Percentiles rank a stretch among this genome's conserved stretches.
phyloP scores from a whole-genome alignment of 805 yeast genomes.

The Starmerella powellii region DNA sequence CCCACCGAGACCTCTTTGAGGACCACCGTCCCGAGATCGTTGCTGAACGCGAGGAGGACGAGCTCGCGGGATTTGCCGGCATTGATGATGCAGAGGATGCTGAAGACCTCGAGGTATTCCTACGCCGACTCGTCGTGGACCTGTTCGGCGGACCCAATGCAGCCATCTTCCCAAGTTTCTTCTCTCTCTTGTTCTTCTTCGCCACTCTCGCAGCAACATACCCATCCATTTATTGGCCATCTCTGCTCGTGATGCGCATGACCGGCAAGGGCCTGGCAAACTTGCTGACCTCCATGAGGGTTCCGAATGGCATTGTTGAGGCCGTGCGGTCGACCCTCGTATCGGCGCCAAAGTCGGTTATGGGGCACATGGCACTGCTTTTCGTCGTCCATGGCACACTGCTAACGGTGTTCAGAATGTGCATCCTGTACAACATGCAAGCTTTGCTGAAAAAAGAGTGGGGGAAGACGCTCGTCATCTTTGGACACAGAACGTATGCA shows the following conservation, averaged over 20 bases:
- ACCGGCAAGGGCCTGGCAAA: not conserved
- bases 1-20: not conserved
- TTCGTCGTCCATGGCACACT: not conserved
- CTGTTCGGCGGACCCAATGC: constrained; percentile 4
- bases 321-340: not conserved
- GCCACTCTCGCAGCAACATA: constrained; percentile 1
- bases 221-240: not conserved
- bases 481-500: constrained; percentile 27
- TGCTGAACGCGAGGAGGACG: constrained; percentile 1
- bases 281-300: not conserved
- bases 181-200: not conserved
- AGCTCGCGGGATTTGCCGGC: not conserved
- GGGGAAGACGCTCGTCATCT: constrained; percentile 9
- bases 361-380: constrained; percentile 1
- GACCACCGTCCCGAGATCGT: not conserved
- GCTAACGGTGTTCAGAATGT: constrained; percentile 1
- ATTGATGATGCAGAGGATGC: constrained; percentile 8
- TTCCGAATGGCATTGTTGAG: not conserved
- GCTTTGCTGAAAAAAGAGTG: constrained; percentile 6
- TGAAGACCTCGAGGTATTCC: constrained; percentile 4
- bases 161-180: not conserved
- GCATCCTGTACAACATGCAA: constrained; percentile 8
- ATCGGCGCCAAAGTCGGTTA: constrained; percentile 1
- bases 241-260: not conserved
- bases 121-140: not conserved